Base-by-base conservation (phyloP, 805 yeast genomes). In the Myxozyma udenii region DNA sequence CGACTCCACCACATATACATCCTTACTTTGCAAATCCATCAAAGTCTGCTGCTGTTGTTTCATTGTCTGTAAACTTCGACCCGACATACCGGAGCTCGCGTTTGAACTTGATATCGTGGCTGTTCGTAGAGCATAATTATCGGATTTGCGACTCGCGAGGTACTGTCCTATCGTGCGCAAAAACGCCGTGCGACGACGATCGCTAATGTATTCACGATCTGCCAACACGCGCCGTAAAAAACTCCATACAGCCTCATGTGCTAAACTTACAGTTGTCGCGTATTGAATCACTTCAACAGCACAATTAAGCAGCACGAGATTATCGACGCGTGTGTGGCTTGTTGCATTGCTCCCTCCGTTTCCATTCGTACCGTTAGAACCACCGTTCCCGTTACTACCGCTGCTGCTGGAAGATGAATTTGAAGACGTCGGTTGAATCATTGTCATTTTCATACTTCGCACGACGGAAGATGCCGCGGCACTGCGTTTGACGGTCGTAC, bases 171-270 rank as follows among this genome's bases (percentile, higher is more conserved):
- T 50, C n/a, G 40, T 21, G 6, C 32, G 28, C 12, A 48, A 3
- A n/a, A 50, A 46, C 21, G 43, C 11, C 21, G n/a, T n/a, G 16
- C 42, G 30, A 4, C 48, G 33, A 6, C 36, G 18, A 14, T 33
- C 50, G 22, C 53, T 43, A 23, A 54, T 37, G 21, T 42, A 50
- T 11, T 23, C 25, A 18, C 46, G 25, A 28, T 51, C 58, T 9
- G 44, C 32, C 7, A 51, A 24, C n/a, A 54, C 28, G 9, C 51
- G 35, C 14, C 52, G 44, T 11, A 57, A 18, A 36, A 57, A 45
- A 4, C 14, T 14, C 61, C 61, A 57, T 3, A 48, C 44, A 4
- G 61, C 42, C 23, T 57, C 61, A 37, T 51, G 61, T 3, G 51
- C 55, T 2, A 28, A 44, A 21, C 53, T 46, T 14, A 41, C 46